These are phyloP conservation scores for Alternaria alternata DNA, from an alignment of 2,329 filamentous ascomycete genomes.

Conservation along the genomic window DNA sequence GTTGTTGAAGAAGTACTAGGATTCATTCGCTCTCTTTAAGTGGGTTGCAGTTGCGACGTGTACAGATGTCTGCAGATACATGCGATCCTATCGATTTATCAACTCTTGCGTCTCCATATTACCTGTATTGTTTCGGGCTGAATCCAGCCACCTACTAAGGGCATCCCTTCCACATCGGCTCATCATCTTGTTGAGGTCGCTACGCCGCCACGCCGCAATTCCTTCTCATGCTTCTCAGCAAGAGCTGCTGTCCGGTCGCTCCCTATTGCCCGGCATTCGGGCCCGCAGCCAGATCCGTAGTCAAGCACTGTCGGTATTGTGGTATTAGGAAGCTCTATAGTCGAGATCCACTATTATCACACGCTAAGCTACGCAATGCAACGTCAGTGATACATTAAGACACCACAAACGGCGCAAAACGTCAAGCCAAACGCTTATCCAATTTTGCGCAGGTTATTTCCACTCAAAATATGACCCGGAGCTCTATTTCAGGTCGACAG, in stretches of 20 bases:
- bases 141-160: not conserved
- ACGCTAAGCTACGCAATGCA: not conserved
- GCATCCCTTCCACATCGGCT: not conserved
- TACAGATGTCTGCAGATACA: not conserved
- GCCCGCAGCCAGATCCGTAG: not conserved
- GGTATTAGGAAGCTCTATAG: not conserved
- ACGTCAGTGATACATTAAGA: not conserved
- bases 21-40: conserved; percentile 47
- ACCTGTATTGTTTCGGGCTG: not conserved
- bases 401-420: not conserved
- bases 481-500: not conserved
- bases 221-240: not conserved
- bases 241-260: not conserved
- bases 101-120: not conserved
- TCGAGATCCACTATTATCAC: not conserved
- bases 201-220: not conserved
- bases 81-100: not conserved
- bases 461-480: not conserved
- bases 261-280: not conserved
- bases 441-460: not conserved
- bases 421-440: not conserved
- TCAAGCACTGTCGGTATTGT: not conserved
- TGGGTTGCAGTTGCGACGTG: not conserved
- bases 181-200: not conserved
- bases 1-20: conserved; percentile 59